phyloP scores from a whole-genome alignment of 2,329 filamentous ascomycete genomes.

The Sclerotinia minor region DNA sequence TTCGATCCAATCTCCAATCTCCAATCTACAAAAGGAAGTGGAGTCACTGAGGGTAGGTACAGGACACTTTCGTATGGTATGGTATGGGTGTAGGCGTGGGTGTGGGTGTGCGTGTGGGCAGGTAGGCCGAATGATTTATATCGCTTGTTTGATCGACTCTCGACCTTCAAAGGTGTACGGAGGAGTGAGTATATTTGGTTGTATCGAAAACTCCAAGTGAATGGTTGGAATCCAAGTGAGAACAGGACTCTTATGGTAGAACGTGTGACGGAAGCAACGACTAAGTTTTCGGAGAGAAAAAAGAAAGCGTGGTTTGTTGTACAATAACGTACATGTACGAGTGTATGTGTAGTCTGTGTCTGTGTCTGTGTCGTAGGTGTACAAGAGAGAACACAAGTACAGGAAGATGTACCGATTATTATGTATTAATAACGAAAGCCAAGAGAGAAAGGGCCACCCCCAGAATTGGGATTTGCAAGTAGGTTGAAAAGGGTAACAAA shows the following conservation, averaged over 20 bases:
- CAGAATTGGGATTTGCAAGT: slow-evolving; percentile 17
- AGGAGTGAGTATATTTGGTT: neutral
- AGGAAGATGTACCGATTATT: neutral
- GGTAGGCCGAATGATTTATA: neutral
- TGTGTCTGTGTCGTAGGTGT: neutral
- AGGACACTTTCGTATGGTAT: neutral
- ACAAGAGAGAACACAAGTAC: neutral
- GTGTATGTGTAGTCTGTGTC: neutral
- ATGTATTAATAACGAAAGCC: slow-evolving; percentile 8
- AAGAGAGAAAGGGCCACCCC: neutral
- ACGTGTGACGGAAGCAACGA: neutral
- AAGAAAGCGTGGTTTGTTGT: neutral
- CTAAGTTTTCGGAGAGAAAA: neutral
- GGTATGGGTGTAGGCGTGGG: too few relatives aligned
- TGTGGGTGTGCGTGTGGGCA: neutral
- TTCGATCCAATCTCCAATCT: neutral
- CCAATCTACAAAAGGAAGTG: neutral
- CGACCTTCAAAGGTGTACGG: neutral
- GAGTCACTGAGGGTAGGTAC: neutral
- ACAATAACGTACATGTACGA: slow-evolving; percentile 9
- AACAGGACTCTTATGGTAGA: neutral
- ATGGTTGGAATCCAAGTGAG: neutral
- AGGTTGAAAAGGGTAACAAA: neutral
- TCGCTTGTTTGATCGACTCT: neutral
- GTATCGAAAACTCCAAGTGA: neutral